Percentiles rank a stretch among this genome's conserved stretches.
Evolutionary conservation across 2,329 filamentous ascomycete genomes (phyloP).

Genomic region (Talaromyces amestolkiae): DNA sequence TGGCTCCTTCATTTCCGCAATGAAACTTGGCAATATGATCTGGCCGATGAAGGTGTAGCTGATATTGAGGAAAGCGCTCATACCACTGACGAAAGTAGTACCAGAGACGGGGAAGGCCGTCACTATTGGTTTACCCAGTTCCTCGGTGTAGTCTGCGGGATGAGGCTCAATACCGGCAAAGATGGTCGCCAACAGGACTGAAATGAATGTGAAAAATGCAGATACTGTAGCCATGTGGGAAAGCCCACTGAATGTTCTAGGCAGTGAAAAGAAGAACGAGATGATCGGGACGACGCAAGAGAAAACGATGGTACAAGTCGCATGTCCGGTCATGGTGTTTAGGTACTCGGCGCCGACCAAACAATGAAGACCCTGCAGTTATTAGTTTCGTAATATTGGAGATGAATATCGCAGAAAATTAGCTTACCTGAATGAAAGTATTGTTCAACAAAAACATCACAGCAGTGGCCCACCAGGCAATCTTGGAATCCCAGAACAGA

Average conservation of each 20-base stretch:
- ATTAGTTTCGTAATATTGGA: conserved; percentile 3
- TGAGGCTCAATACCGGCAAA: conserved; percentile 75
- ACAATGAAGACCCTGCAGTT: conserved; percentile 67
- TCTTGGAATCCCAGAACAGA: conserved; percentile 81
- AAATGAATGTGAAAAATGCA: conserved; percentile 85
- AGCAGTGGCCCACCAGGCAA: conserved; percentile 67
- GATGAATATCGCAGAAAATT: neutral
- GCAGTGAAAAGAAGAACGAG: conserved; percentile 76
- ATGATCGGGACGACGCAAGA: conserved; percentile 70
- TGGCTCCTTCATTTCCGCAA: conserved; percentile 82
- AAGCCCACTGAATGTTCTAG: conserved; percentile 78
- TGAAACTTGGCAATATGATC: conserved; percentile 90
- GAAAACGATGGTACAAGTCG: conserved; percentile 76
- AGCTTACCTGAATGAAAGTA: conserved; percentile 72
- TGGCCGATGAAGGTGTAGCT: conserved; percentile 95
- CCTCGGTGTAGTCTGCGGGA: conserved; percentile 64
- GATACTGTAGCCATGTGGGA: conserved; percentile 76
- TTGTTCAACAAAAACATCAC: conserved; percentile 94
- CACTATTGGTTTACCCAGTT: conserved; percentile 64
- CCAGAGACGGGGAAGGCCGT: conserved; percentile 64
- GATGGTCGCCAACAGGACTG: conserved; percentile 77
- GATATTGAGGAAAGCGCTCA: conserved; percentile 92
- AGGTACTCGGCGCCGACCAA: conserved; percentile 82
- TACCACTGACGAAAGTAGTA: conserved; percentile 76
- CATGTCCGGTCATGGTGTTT: conserved; percentile 77